Conservation (phyloP, 148 eudicot species). For the Camellia lanceoleosa region DNA sequence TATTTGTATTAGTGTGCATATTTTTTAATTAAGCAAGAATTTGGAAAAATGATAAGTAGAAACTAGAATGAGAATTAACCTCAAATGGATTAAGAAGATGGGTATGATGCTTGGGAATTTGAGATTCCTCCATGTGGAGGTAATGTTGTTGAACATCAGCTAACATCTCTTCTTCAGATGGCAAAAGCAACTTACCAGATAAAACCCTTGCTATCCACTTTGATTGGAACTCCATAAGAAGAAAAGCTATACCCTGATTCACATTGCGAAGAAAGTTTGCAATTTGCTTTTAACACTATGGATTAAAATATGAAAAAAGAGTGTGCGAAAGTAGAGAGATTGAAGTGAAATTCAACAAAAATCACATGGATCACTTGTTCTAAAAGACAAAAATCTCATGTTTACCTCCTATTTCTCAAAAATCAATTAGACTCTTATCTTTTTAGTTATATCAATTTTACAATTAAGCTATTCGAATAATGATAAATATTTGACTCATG, state of each 20-base stretch:
- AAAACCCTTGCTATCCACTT: conserved; percentile 49
- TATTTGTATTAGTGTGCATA: no score
- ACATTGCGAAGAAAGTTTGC: not conserved
- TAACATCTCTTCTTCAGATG: conserved; percentile 46
- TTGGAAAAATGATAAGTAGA: not conserved
- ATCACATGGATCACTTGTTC: no score
- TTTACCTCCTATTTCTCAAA: no score
- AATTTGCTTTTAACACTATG: no score
- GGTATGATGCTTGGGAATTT: conserved; percentile 44
- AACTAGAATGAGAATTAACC: conserved; percentile 18
- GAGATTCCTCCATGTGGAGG: conserved; percentile 26
- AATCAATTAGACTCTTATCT: no score
- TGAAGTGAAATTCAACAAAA: no score
- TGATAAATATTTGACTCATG: no score
- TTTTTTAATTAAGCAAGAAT: not conserved
- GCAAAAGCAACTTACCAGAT: conserved; percentile 37
- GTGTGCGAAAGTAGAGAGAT: no score
- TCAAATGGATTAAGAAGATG: conserved; percentile 30
- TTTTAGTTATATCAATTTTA: no score
- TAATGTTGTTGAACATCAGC: conserved; percentile 34
- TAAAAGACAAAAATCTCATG: no score
- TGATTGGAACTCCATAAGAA: conserved; percentile 37
- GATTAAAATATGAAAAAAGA: no score
- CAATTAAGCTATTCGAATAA: no score
- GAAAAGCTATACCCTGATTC: conserved; percentile 26